These are phyloP conservation scores for Geum urbanum DNA, from an alignment of 306 rosid species.

Conservation along the genomic window DNA sequence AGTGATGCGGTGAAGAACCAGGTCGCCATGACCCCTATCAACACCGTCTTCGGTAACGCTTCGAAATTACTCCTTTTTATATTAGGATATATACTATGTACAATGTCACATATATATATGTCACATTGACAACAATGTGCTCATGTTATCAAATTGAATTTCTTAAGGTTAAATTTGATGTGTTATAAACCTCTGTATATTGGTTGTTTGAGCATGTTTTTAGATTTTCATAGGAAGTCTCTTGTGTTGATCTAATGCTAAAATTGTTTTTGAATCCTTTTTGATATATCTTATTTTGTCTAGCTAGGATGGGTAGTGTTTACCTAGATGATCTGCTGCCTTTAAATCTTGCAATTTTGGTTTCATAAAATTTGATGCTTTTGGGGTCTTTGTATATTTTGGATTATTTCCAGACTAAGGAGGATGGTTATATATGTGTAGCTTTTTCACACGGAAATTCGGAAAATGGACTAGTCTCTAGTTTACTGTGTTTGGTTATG, in stretches of 20 bases:
- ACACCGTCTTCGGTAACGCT: constrained; percentile 71
- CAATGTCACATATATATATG: too few species aligned
- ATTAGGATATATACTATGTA: too few species aligned
- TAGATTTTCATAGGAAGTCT: neutral
- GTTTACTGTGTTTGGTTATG: neutral
- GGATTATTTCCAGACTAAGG: too few species aligned
- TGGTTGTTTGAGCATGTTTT: neutral
- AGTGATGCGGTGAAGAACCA: constrained; percentile 84
- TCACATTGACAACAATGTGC: too few species aligned
- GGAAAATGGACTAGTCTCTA: neutral
- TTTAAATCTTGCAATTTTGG: neutral
- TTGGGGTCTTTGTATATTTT: too few species aligned
- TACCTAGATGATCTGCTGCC: neutral
- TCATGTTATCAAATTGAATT: too few species aligned
- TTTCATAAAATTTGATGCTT: neutral
- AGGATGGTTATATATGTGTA: neutral
- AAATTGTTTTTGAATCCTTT: neutral
- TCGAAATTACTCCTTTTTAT: neutral
- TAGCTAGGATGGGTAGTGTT: neutral
- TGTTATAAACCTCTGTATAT: neutral
- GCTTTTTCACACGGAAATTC: neutral
- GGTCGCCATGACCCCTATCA: constrained; percentile 80
- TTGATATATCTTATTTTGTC: neutral
- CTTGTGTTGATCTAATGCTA: neutral
- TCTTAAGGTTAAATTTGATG: neutral